phyloP scores from a whole-genome alignment of 2,329 filamentous ascomycete genomes.

The Colletotrichum melonis region DNA sequence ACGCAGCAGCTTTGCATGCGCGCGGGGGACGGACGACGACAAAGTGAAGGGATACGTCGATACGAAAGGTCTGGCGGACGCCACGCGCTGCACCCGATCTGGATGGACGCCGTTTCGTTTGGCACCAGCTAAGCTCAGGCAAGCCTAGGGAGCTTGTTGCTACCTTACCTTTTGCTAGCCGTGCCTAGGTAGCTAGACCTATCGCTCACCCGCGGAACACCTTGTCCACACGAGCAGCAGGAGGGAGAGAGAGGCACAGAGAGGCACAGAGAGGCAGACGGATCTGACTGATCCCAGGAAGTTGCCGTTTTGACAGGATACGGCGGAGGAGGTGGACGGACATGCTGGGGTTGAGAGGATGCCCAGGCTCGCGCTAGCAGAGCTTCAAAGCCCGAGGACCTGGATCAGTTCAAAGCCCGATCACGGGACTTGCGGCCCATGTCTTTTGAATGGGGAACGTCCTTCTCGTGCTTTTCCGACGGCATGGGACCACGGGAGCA shows the following conservation, averaged over 20 bases:
- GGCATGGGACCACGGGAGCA: not conserved
- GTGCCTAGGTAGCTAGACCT: not conserved
- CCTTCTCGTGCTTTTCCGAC: not conserved
- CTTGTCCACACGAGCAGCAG: not conserved
- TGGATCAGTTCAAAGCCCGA: constrained; percentile 27
- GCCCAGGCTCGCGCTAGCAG: constrained; percentile 11
- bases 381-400: constrained; percentile 22
- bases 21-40: not conserved
- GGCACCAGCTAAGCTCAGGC: constrained; percentile 7
- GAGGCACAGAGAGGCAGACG: not conserved
- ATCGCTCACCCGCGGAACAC: constrained; percentile 4
- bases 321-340: constrained; percentile 2
- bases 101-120: constrained; percentile 34
- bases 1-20: constrained; percentile 7
- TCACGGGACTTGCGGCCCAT: constrained; percentile 14
- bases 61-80: constrained; percentile 16
- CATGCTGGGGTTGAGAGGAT: constrained; percentile 6
- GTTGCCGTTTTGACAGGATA: constrained; percentile 17
- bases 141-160: not conserved
- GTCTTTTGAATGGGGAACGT: not conserved
- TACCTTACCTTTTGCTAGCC: not conserved
- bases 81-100: constrained; percentile 28
- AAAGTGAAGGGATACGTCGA: constrained; percentile 8
- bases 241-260: not conserved
- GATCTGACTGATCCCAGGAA: constrained; percentile 8